Evolutionary conservation across 768 basidiomycete genomes (phyloP), one percentile per base, ranked within the genome.

Genomic region (Trametes meyenii): DNA sequence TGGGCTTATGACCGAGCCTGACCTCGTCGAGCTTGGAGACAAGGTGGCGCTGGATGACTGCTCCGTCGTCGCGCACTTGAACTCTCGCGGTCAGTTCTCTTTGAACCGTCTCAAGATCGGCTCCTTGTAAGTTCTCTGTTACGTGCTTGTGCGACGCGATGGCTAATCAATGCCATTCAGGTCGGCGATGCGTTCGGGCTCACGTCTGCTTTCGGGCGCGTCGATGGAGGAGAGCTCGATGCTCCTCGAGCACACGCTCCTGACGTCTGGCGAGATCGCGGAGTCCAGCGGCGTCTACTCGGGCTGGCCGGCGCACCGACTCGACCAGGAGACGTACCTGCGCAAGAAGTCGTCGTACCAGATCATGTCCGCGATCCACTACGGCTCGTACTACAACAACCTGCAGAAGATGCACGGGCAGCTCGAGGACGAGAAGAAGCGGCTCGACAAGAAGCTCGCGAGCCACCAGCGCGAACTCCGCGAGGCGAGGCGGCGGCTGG

Each of bases 191-290:
- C 77, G 81, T 11, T 72, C 78, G 7, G 81, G 81, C 39, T 81
- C 79, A 8, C 74, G 81, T 26, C 69, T 82, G 14, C 75, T 82
- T 35, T 81, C 80, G 3, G 81, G 81, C 6, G 81, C 81, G 13
- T 79, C 79, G 12, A 82, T 82, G 81, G 81, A 82, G 67, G 75
- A 78, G 58, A 73, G 71, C 65, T 79, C 77, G 61, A 78, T 81
- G 77, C 77, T 82, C 8, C 76, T 73, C 62, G 81, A 82, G 66
- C 81, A 82, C 58, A 79, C 79, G 1, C 75, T 82, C 6, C 66
- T 81, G 24, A 76, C 80, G 5, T 81, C 81, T 2, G 81, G 81
- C 1, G 81, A 82, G 52, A 73, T 81, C 48, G 79, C 80, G 2
- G 79, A 82, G 60, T 65, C 72, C 10, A 77, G 75, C n/a, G 64